Conservation (phyloP, 2,329 filamentous ascomycete genomes). For the Biscogniauxia sp. region DNA sequence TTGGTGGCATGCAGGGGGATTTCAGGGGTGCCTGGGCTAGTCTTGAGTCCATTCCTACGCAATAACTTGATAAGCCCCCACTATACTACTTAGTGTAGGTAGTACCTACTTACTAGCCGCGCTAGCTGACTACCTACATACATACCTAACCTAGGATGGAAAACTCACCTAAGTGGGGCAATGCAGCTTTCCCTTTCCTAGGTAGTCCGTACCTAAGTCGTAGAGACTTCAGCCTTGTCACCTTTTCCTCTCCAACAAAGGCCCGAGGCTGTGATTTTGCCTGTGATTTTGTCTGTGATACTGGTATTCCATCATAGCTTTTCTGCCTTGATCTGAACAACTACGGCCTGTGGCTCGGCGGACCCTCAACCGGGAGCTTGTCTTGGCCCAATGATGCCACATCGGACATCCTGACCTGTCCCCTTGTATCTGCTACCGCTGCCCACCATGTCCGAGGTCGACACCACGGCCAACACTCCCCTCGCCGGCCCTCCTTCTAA, state of each 20-base stretch:
- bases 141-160: neutral
- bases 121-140: too few relatives aligned
- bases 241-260: neutral
- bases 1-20: neutral
- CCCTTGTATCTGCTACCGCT: neutral
- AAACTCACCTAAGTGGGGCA: neutral
- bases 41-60: too few relatives aligned
- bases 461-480: slow-evolving; percentile 20
- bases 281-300: too few relatives aligned
- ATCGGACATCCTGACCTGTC: too few relatives aligned
- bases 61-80: neutral
- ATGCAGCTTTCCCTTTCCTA: neutral
- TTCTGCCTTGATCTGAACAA: too few relatives aligned
- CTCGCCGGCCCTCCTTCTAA: slow-evolving; percentile 37
- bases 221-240: neutral
- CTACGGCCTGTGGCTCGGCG: too few relatives aligned
- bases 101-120: too few relatives aligned
- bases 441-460: slow-evolving; percentile 29
- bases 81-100: too few relatives aligned
- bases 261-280: neutral
- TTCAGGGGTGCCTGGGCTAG: neutral
- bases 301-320: too few relatives aligned
- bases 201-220: too few relatives aligned
- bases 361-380: too few relatives aligned
- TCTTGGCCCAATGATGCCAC: too few relatives aligned